phyloP scores from a whole-genome alignment of 345 rosid species.

The Kandelia obovata region DNA sequence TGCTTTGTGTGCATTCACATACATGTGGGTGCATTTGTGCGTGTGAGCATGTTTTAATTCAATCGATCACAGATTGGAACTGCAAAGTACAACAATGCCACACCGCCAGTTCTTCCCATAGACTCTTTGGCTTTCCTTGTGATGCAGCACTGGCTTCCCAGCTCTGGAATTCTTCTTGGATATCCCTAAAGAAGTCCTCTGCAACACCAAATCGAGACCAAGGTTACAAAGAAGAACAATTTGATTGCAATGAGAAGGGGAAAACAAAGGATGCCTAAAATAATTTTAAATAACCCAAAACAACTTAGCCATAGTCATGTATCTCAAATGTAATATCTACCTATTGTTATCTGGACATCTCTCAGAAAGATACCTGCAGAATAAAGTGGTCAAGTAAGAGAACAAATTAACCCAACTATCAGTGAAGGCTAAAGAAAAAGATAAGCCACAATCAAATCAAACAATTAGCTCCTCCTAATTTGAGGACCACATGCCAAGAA shows the following conservation, averaged over 20 bases:
- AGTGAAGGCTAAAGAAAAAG: constrained; percentile 13
- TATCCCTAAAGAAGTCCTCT: constrained; percentile 88
- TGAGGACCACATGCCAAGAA: not conserved
- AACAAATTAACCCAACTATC: constrained; percentile 34
- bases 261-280: constrained; percentile 11
- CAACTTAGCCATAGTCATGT: constrained; percentile 20
- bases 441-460: not conserved
- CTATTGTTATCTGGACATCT: constrained; percentile 83
- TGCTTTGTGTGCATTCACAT: no score
- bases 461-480: constrained; percentile 8
- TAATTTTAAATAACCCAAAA: constrained; percentile 9
- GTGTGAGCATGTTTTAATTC: not conserved
- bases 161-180: constrained; percentile 80
- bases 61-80: not conserved
- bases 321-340: constrained; percentile 50
- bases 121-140: constrained; percentile 81
- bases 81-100: constrained; percentile 18
- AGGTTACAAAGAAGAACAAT: not conserved
- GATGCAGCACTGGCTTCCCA: constrained; percentile 79
- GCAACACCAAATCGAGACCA: constrained; percentile 29
- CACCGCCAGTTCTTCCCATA: constrained; percentile 94
- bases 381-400: constrained; percentile 45
- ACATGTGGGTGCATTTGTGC: not conserved
- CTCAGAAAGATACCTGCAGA: constrained; percentile 90
- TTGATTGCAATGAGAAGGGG: constrained; percentile 1